Base-by-base conservation (phyloP, 768 basidiomycete genomes). In the Amanita exitialis region DNA sequence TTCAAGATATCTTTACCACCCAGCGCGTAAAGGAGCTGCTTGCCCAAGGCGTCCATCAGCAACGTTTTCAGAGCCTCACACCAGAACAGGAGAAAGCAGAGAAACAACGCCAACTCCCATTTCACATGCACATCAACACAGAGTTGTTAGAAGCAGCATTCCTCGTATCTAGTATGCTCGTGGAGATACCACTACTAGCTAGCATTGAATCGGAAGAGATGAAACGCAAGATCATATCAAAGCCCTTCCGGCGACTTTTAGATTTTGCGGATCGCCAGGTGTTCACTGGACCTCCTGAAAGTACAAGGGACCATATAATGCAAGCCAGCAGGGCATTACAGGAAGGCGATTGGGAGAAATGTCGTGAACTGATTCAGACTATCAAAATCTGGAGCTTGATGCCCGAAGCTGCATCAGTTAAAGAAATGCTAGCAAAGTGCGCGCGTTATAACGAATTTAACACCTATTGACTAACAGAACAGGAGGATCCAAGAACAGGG, bases 111-210 rank as follows among this genome's bases (percentile, higher is more conserved):
- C 91, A 97, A 59, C 76, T 99, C 20, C 96, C 96, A 25, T 99
- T 98, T 84, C 96, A 99, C 67, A 89, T 98, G 87, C 96, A 99
- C 68, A 93, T 98, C 69, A 99, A 98, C 71, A 91, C 96, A 12
- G 96, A 98, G 67, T 75, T 99, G 7, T 74, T 98, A 50, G 96
- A 98, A 67, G 94, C 94, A 16, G 96, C 92, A 1, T 99, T 98
- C 75, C 77, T 99, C 38, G 93, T 96, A 15, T 94, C 91, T 13
- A 97, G 94, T 70, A 99, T 99, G 96, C 78, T 99, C 34, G 86
- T 97, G 35, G 96, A 98, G 69, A 93, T 99, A 15, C 96, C 96
- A 2, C 69, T 97, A 20, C 72, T 98, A 15, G 96, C 96, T 3
- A 92, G 88, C 64, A 89, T 93, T 54, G 92, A 96, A 56, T 88